Percentiles rank a stretch among this genome's conserved stretches.
phyloP scores from a whole-genome alignment of 75 land plant genomes.

The Selaginella moellendorffii region DNA sequence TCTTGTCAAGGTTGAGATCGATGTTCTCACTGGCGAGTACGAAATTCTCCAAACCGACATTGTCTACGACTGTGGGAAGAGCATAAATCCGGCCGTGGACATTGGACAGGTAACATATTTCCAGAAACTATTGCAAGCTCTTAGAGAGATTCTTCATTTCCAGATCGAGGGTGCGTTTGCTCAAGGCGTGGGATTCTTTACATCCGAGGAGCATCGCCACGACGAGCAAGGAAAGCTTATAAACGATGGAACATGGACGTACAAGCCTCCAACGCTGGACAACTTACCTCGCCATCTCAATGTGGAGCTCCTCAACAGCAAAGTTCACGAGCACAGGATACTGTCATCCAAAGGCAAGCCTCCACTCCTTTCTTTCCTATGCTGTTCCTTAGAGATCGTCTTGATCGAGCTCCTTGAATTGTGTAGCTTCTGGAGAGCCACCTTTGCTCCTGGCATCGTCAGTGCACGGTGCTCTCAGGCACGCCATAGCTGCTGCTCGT shows the following conservation, averaged over 20 bases:
- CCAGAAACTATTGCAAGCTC: not conserved
- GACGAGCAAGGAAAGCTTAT: slow-evolving; percentile 24
- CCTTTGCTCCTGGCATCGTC: slow-evolving; percentile 62
- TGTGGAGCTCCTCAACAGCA: not conserved
- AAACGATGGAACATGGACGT: slow-evolving; percentile 44
- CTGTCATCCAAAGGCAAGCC: not conserved
- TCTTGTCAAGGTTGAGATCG: slow-evolving; percentile 73
- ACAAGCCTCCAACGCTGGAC: slow-evolving; percentile 9
- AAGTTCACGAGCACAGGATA: not conserved
- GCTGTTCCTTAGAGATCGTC: too few species aligned
- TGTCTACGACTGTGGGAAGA: slow-evolving; percentile 69
- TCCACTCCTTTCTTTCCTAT: slow-evolving; percentile 1
- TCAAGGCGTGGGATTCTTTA: slow-evolving; percentile 17
- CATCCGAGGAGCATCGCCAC: slow-evolving; percentile 16
- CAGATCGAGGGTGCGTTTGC: not conserved
- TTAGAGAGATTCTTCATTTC: not conserved
- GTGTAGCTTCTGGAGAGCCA: slow-evolving; percentile 74
- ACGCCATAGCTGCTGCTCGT: slow-evolving; percentile 51
- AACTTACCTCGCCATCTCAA: not conserved
- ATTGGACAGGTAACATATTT: not conserved
- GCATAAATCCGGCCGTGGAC: slow-evolving; percentile 20
- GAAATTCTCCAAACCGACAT: slow-evolving; percentile 55
- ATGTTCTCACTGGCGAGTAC: slow-evolving; percentile 66
- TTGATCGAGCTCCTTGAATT: not conserved
- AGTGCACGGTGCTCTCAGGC: slow-evolving; percentile 55